Conservation (phyloP, 306 rosid species). For the Delonix regia region DNA sequence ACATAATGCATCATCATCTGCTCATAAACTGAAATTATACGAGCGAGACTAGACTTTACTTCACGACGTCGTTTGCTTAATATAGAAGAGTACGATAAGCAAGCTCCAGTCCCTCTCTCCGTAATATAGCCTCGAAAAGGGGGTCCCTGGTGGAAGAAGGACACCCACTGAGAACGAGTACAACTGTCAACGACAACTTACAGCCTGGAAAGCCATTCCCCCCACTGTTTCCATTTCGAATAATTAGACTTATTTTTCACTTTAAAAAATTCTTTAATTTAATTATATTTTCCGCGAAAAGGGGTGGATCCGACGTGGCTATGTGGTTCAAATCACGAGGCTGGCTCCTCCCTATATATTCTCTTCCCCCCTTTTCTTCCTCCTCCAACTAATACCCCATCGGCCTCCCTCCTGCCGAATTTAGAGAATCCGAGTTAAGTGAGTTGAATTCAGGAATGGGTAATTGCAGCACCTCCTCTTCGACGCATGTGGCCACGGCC, state of each 20-base stretch:
- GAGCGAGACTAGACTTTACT: too few relatives aligned
- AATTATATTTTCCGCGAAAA: neutral
- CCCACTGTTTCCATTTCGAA: conserved; percentile 27
- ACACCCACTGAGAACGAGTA: conserved; percentile 31
- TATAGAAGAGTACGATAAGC: neutral
- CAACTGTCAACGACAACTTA: conserved; percentile 83
- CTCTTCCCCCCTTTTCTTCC: neutral
- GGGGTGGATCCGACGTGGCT: conserved; percentile 60
- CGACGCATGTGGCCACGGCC: conserved; percentile 67
- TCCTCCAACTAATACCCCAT: neutral
- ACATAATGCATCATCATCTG: neutral
- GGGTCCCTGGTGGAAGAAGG: neutral
- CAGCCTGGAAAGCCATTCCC: conserved; percentile 79
- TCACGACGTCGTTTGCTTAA: too few relatives aligned
- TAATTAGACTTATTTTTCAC: too few relatives aligned
- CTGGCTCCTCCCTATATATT: conserved; percentile 29
- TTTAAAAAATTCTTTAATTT: too few relatives aligned
- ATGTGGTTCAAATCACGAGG: neutral
- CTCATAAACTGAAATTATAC: too few relatives aligned
- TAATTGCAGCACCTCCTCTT: conserved; percentile 66
- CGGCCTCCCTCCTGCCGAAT: neutral
- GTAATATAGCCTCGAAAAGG: conserved; percentile 40
- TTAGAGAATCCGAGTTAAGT: too few relatives aligned
- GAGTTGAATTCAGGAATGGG: conserved; percentile 56
- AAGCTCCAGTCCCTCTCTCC: neutral